These are phyloP conservation scores for Mycosarcoma maydis DNA, from an alignment of 1,284 basidiomycete species.

Conservation along the genomic window DNA sequence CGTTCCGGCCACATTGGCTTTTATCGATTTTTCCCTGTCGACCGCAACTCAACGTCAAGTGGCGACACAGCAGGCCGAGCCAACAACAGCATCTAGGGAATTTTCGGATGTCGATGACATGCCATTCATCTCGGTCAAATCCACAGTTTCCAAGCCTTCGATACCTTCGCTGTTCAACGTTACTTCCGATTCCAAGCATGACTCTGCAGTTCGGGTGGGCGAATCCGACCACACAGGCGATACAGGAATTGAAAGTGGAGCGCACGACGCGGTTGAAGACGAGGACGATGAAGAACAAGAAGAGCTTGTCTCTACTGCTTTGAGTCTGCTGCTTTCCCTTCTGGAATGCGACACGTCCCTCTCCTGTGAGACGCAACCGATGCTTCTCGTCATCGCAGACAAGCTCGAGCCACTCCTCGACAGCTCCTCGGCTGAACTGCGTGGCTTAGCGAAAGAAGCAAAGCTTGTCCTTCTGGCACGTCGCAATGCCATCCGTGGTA, in stretches of 20 bases:
- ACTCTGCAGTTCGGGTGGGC: too few species aligned
- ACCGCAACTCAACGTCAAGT: conserved; percentile 14
- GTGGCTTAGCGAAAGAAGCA: conserved; percentile 78
- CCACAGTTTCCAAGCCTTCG: neutral
- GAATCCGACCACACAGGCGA: neutral
- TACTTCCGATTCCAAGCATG: neutral
- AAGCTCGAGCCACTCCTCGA: conserved; percentile 50
- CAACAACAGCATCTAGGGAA: neutral
- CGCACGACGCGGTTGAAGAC: too few species aligned
- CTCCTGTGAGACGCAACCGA: conserved; percentile 34
- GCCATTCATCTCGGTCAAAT: conserved; percentile 36
- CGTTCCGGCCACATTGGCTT: conserved; percentile 47
- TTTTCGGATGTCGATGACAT: conserved; percentile 9
- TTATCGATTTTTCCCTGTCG: conserved; percentile 58
- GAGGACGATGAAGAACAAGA: conserved; percentile 35
- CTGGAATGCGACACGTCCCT: conserved; percentile 52
- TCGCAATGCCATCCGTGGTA: conserved; percentile 64
- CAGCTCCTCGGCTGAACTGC: conserved; percentile 61
- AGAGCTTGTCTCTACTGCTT: conserved; percentile 54
- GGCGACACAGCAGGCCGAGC: neutral
- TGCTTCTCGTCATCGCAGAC: conserved; percentile 55
- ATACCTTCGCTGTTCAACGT: conserved; percentile 34
- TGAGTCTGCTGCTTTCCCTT: conserved; percentile 59
- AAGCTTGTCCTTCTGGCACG: conserved; percentile 81
- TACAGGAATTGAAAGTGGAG: neutral